Percentiles rank a stretch among this genome's conserved stretches.
Conservation (phyloP, 352 stramenopile genomes). For the Phytophthora fragariae region DNA sequence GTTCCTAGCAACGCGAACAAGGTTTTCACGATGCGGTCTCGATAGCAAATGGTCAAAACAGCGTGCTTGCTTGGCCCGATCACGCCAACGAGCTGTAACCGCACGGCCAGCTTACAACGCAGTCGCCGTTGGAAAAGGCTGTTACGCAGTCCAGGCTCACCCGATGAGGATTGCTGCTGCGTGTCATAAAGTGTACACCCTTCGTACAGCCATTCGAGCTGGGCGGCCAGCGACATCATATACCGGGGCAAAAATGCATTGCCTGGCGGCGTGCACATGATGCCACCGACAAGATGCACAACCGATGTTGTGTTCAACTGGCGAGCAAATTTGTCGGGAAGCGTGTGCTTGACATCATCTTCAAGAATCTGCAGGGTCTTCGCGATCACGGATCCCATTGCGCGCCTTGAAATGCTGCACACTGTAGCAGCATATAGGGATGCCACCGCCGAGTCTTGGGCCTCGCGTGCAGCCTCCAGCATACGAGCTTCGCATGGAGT, state of each 20-base stretch:
- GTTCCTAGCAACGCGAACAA: conserved; percentile 82
- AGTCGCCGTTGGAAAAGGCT: conserved; percentile 59
- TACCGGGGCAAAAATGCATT: conserved; percentile 84
- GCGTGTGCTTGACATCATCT: conserved; percentile 76
- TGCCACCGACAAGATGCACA: conserved; percentile 73
- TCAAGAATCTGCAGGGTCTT: conserved; percentile 86
- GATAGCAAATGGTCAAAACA: conserved; percentile 83
- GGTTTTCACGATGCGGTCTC: conserved; percentile 85
- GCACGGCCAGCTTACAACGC: conserved; percentile 77
- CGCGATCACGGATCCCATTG: conserved; percentile 85
- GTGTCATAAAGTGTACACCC: conserved; percentile 64
- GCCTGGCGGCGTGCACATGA: conserved; percentile 76
- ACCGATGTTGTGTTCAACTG: conserved; percentile 79
- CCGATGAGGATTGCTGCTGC: conserved; percentile 21
- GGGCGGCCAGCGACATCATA: conserved; percentile 86
- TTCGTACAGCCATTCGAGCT: conserved; percentile 80
- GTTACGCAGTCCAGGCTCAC: conserved; percentile 22
- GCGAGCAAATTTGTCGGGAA: conserved; percentile 62
- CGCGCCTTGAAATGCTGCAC: conserved; percentile 78
- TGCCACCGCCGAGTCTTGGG: conserved; percentile 71
- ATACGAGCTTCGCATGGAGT: conserved; percentile 63
- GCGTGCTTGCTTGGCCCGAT: conserved; percentile 80
- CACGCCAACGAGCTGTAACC: conserved; percentile 79
- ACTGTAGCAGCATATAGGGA: conserved; percentile 86
- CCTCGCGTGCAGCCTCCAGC: conserved; percentile 61